Evolutionary conservation across 805 yeast genomes (phyloP).

Genomic region (Blastobotrys muscicola): DNA sequence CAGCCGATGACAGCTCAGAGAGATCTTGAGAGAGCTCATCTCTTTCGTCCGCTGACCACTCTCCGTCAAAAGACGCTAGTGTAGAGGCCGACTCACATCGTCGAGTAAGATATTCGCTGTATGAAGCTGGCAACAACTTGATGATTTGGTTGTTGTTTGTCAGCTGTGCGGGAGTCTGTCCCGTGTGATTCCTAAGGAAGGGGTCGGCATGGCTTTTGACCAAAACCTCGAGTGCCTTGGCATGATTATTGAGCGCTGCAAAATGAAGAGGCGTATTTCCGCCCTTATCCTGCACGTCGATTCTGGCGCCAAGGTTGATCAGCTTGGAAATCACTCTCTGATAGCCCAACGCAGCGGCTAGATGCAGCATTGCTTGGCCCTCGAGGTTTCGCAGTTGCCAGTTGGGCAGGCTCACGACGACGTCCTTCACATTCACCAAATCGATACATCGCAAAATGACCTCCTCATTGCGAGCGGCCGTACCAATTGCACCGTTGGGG

Average conservation of each 20-base stretch:
- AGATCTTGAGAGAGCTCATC: not conserved
- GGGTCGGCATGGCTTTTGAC: conserved; percentile 57
- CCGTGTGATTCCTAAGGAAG: conserved; percentile 42
- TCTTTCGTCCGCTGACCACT: not conserved
- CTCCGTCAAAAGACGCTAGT: conserved; percentile 30
- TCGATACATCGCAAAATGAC: conserved; percentile 21
- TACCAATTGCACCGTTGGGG: conserved; percentile 45
- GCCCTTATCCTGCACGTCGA: conserved; percentile 63
- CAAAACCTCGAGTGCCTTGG: conserved; percentile 53
- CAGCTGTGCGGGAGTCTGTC: conserved; percentile 19
- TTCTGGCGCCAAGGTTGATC: conserved; percentile 49
- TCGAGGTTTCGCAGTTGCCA: conserved; percentile 38
- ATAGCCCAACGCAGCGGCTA: conserved; percentile 75
- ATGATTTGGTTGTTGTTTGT: too few species aligned
- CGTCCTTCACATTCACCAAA: conserved; percentile 29
- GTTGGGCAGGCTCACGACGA: conserved; percentile 78
- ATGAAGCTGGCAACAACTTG: too few species aligned
- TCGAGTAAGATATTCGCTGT: conserved; percentile 12
- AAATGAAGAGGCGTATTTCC: conserved; percentile 86
- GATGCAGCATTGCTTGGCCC: conserved; percentile 84
- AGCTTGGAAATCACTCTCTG: conserved; percentile 51
- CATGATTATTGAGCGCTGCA: conserved; percentile 70
- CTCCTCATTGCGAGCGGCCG: conserved; percentile 47
- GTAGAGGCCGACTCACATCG: conserved; percentile 21
- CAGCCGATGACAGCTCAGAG: not conserved